Evolutionary conservation across 768 basidiomycete genomes (phyloP).

Genomic region (Serendipita sp.): DNA sequence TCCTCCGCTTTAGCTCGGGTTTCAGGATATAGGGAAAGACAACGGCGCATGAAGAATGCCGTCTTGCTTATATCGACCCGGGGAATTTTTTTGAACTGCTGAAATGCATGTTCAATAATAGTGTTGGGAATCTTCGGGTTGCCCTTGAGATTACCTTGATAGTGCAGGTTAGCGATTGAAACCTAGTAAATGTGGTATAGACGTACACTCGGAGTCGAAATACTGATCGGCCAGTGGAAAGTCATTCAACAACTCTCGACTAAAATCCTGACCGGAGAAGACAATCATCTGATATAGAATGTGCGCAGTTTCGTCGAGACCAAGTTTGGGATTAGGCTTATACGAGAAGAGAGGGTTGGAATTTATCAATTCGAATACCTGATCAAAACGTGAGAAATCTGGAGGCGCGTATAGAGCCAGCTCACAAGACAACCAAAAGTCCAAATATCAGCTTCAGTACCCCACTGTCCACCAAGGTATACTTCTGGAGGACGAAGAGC

Average conservation of each 20-base stretch:
- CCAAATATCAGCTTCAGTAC: slow-evolving; percentile 12
- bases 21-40: no score
- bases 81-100: no score
- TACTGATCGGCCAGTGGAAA: not conserved
- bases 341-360: not conserved
- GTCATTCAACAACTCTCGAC: not conserved
- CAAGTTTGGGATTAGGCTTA: not conserved
- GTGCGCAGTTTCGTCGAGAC: not conserved
- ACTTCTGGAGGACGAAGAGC: no score
- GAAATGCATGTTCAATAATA: no score
- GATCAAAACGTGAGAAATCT: not conserved
- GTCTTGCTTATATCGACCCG: no score
- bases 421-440: slow-evolving; percentile 13
- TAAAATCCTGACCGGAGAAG: not conserved
- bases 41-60: no score
- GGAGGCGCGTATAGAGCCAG: not conserved
- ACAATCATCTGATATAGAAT: slow-evolving; percentile 6
- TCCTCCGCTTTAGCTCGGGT: no score
- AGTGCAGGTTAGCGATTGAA: no score
- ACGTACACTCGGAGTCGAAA: not conserved
- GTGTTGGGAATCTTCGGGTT: no score
- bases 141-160: no score
- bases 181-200: not conserved
- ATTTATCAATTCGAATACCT: not conserved
- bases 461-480: no score